Base-by-base conservation (phyloP, 805 yeast genomes). In the Suhomyces prunicola region DNA sequence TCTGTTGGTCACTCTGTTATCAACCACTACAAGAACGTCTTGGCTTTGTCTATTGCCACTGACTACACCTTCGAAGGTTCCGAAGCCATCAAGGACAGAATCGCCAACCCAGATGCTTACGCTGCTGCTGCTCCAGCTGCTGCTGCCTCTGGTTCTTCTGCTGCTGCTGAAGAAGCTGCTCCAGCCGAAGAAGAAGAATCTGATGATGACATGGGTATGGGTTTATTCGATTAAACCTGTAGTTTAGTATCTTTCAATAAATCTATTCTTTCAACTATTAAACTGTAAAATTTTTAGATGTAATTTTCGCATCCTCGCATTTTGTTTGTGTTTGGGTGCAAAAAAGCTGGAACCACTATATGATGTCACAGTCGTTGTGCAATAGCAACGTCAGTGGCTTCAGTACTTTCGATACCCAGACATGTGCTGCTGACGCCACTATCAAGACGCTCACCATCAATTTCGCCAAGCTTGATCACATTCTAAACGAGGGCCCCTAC, bases 71-170 rank as follows among this genome's bases (percentile, higher is more conserved):
- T 87, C 84, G 97, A 96, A 82, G 98, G 97, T 79, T 89, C 97
- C 67, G 99, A 92, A 85, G 92, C 93, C 66, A 87, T 94, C 84
- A 90, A 90, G 88, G 99, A 94, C 88, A 90, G 98, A 84, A 84
- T 94, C 72, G 98, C 97, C 78, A 93, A 94, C 96, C 99, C 99
- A 78, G 98, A 94, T 63, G 97, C 97, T 78, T 94, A 93, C 82
- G 99, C 98, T 75, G 87, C 98, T 72, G 96, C 97, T 81, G 97
- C 97, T 71, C 97, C 98, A 70, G 97, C 81, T 76, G 97, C 97
- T 70, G 90, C 96, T 68, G 84, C 89, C 69, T 67, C 81, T 58
- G 68, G 82, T 60, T 69, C 79, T 61, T 80, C 76, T 52, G 87
- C 82, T 58, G 88, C 80, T 56, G 90, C 81, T 61, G 91, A 80